Base-by-base conservation (phyloP, 1,284 basidiomycete genomes). In the Cutaneotrichosporon curvatum region DNA sequence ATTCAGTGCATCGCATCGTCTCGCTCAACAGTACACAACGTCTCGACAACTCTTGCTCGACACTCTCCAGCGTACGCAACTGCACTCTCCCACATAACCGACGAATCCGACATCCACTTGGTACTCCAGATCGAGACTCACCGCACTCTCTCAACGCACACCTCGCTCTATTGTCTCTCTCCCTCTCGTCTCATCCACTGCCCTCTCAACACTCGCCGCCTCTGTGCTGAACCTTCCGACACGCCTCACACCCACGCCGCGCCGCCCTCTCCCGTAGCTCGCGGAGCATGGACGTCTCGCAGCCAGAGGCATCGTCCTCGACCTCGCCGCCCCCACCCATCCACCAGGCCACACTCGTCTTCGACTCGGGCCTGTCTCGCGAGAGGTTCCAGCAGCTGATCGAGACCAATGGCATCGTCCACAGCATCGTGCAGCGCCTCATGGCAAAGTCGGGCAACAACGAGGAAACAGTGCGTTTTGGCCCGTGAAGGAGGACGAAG, bases 371-470 rank as follows among this genome's bases (percentile, higher is more conserved):
- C 5, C 48, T 70, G n/a, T 48, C 65, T 1, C 50, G 59, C 21
- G 55, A 57, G n/a, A 50, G 52, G n/a, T 70, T 56, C 50, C 30
- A 40, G 25, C 52, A 60, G 49, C 60, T 70, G 35, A 59, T 65
- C 40, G 59, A 64, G 37, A 37, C 55, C 12, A 59, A 65, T 37
- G 67, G 67, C 21, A 49, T 62, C 15, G 59, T 70, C 4, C 62
- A 68, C 42, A 59, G 60, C 36, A 51, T 70, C 19, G 58, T 66
- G 10, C 61, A 65, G 48, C 50, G 67, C 10, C 45, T 70, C n/a
- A 58, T 65, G 57, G 66, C 68, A 45, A 70, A 67, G 51, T 59
- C 60, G 49, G 59, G 59, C 5, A 54, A n/a, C 36, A 53, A 10
- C 31, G 64, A 65, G 22, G 50, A 53, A 9, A 43, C 61, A 33